phyloP scores from a whole-genome alignment of 2,329 filamentous ascomycete species.

The Botrytis aclada region DNA sequence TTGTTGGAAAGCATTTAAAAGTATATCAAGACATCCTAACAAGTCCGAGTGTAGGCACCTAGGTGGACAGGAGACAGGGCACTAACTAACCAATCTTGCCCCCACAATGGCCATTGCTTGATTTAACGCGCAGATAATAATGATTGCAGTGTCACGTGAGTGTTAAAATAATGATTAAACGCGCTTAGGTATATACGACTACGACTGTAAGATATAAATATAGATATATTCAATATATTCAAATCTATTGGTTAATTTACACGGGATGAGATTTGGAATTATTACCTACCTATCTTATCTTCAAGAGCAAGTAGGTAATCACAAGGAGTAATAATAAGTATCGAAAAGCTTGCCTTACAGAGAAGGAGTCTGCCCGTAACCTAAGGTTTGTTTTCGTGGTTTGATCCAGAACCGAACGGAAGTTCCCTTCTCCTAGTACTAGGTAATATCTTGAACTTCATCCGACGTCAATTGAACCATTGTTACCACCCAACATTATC shows the following conservation, averaged over 20 bases:
- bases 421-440: neutral
- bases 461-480: neutral
- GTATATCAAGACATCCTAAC: neutral
- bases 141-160: too few species aligned
- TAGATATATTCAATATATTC: neutral
- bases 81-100: neutral
- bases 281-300: neutral
- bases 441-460: neutral
- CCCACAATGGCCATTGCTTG: conserved; percentile 4
- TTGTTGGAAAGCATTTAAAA: neutral
- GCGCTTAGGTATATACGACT: conserved; percentile 7
- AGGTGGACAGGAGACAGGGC: neutral
- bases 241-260: neutral
- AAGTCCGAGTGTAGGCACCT: neutral
- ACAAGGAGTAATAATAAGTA: neutral
- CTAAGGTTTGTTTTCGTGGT: too few species aligned
- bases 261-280: neutral
- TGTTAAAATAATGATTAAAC: too few species aligned
- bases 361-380: neutral
- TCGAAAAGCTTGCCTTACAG: neutral
- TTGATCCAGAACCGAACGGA: conserved; percentile 8
- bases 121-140: neutral
- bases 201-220: neutral
- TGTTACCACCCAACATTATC: neutral
- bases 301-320: neutral